A percentile compares a stretch with the other conserved stretches of the same genome.
Conservation (phyloP, 2,329 filamentous ascomycete species). For the Penicillium nordicum region DNA sequence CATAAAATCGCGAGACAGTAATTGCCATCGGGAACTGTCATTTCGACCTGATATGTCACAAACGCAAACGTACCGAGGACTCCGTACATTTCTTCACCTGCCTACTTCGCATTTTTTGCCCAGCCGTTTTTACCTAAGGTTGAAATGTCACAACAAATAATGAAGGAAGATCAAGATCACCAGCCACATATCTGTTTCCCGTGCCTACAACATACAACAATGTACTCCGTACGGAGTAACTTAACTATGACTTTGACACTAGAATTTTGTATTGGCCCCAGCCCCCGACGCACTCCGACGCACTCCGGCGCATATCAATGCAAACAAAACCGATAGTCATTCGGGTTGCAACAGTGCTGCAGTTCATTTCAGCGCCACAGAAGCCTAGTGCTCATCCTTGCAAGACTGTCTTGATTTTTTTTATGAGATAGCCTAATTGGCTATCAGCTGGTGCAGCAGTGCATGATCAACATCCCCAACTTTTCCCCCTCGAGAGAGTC, state of each 20-base stretch:
- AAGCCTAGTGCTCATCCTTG: not conserved
- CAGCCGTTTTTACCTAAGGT: not conserved
- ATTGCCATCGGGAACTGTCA: not conserved
- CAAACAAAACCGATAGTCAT: not conserved
- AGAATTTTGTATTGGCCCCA: not conserved
- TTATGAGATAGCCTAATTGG: not conserved
- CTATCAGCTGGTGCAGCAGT: not conserved
- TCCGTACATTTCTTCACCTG: not conserved
- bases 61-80: not conserved
- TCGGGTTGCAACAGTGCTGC: not conserved
- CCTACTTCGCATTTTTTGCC: not conserved
- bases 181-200: not conserved
- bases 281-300: not conserved
- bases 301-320: not conserved
- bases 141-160: not conserved
- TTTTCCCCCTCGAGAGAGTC: not conserved
- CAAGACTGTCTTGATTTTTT: not conserved
- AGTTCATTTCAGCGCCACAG: not conserved
- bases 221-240: too few relatives aligned
- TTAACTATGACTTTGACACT: too few relatives aligned
- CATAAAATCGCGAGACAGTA: not conserved
- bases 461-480: not conserved
- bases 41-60: not conserved
- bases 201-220: not conserved
- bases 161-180: not conserved